Base-by-base conservation (phyloP, 352 stramenopile species). In the Pythium rhizo-oryzae region DNA sequence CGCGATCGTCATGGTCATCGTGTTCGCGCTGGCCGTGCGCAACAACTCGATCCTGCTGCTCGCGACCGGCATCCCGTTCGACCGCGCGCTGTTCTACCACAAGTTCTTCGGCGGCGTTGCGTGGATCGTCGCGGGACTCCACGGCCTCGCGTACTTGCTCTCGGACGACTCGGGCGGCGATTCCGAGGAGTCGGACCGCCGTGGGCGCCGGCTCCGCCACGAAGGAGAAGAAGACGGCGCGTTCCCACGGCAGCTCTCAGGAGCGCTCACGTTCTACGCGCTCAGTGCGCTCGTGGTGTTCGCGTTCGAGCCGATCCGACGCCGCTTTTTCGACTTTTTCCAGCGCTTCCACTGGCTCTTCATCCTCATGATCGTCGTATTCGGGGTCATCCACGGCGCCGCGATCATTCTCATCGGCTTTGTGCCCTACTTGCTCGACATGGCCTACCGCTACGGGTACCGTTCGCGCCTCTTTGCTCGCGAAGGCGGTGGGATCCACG, bases 271-370 rank as follows among this genome's bases (percentile, higher is more conserved):
- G 0, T 80, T 87, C 24, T 71, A 69, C 25, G 46, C 71, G 12
- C 63, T 88, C 30, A 61, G 71, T 23, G 62, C 70, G 41, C 73
- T 86, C 13, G 65, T 75, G 53, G 49, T 78, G 4, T 63, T 82
- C 53, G 79, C 81, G 12, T 59, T 87, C 37, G 62, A 52, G 23
- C 62, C 47, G 16, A 77, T 90, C 28, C 78, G 79, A 24, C 81
- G 78, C 2, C 72, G 61, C 8, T 87, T 81, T 59, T 90, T 84
- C 65, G 62, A 83, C 62, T 64, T 87, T 28, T 90, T 90, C 59
- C 19, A 87, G 12, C 62, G 74, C 12, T 21, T 67, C 30, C 82
- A 90, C 55, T 87, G 77, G 77, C 18, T 89, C 0, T 70, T 90
- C 15, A 85, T 90, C 61, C 53, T 85, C 16, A 50, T 56, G 12